These are phyloP conservation scores for Nannochloropsis oceanica DNA, from an alignment of 108 stramenopile genomes.

Conservation along the genomic window DNA sequence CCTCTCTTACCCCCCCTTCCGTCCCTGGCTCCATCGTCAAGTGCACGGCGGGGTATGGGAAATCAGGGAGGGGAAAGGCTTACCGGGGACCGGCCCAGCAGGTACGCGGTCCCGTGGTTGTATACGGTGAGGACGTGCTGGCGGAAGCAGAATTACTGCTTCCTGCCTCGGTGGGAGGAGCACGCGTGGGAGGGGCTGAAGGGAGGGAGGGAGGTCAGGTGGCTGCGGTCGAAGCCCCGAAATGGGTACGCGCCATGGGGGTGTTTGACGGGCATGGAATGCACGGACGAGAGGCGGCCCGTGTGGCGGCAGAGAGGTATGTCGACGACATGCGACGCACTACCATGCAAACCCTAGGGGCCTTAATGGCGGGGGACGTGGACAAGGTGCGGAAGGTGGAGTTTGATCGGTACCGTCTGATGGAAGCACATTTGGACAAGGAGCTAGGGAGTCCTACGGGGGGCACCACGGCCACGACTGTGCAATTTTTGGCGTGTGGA, in stretches of 20 bases:
- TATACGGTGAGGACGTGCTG: neutral
- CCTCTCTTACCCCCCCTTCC: neutral
- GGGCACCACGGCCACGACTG: neutral
- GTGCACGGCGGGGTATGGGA: neutral
- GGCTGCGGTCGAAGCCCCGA: too few relatives aligned
- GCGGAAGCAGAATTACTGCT: neutral
- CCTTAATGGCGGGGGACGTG: neutral
- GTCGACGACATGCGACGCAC: neutral
- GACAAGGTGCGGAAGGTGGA: neutral
- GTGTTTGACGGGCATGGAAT: neutral
- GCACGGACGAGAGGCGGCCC: neutral
- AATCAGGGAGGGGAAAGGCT: neutral
- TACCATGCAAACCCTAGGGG: neutral
- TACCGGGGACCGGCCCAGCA: neutral
- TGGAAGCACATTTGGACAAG: neutral
- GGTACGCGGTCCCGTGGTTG: neutral
- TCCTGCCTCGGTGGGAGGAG: too few relatives aligned
- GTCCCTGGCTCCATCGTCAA: neutral
- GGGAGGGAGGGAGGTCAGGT: too few relatives aligned
- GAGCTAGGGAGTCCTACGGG: neutral
- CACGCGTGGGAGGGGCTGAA: neutral
- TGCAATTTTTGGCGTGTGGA: neutral
- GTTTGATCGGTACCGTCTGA: neutral
- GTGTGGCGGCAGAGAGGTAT: neutral
- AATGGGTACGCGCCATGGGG: neutral